Evolutionary conservation across 495 filamentous ascomycete species (phyloP), one percentile per base, ranked within the genome.

Genomic region (Penicillium coffeae): DNA sequence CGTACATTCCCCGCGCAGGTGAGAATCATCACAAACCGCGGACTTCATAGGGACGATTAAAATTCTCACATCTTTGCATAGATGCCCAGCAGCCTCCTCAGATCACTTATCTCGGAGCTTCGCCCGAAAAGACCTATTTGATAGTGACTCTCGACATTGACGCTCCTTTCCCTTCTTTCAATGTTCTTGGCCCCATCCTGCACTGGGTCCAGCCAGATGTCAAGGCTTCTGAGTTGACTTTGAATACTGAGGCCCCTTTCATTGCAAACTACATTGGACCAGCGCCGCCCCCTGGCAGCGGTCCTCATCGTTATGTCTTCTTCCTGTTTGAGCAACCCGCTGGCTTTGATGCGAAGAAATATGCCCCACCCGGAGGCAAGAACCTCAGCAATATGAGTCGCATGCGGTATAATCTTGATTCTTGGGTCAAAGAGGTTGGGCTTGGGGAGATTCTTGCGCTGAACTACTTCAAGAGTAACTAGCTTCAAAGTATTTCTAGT

Each of bases 241-340:
- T 58, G 35, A 59, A 55, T 21, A 44, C 47, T 9, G 51, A 45
- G 2, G 53, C 47, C 1, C 62, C 69, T 12, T 68, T 69, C 37
- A 51, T 77, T 27, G 66, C 70, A 13, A 71, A 74, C 21, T 83
- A 76, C 36, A 68, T 74, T 50, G 70, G 66, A 0, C 78, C 80
- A 18, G 70, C 57, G 16, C 79, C 79, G 10, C 80, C 80, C 10
- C 69, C 67, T 13, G 53, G 61, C 13, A 77, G 76, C 47, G 47
- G 66, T 3, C 76, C 78, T 0, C 79, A 83, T 57, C 76, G 80
- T 7, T 82, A 84, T 54, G 44, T 72, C 10, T 82, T 81, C 55
- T 60, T 83, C 55, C 53, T 83, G 20, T 83, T 77, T 53, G 75
- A 80, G 61, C 73, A 83, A 64, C 80, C 80, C 0, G 64, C 55